Evolutionary conservation across 2,329 filamentous ascomycete genomes (phyloP), one percentile per base, ranked within the genome.

Genomic region (Coniochaeta pulveracea): DNA sequence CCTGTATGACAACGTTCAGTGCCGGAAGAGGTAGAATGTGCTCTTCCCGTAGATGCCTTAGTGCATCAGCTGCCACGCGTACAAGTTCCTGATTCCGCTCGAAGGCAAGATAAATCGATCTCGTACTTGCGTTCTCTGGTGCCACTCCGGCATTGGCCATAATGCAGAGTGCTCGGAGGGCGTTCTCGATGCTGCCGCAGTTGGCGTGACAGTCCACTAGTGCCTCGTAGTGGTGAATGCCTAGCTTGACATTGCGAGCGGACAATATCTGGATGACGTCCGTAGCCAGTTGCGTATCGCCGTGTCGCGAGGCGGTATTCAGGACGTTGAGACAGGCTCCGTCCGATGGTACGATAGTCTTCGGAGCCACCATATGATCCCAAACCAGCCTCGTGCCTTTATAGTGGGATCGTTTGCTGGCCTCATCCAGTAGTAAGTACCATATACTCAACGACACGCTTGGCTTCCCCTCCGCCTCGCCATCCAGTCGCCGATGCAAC

Each of bases 161-260:
- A 49, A 85, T 77, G 42, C 72, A 73, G 11, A 94, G 62, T 2
- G 82, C 66, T 25, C 72, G 69, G 22, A 94, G 64, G 0, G 82
- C 80, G 17, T 75, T 72, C 16, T 60, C 56, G 6, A 89, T 47
- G 41, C 91, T 75, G 2, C 66, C 63, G 4, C 52, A 47, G 4
- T 61, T 58, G 9, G 75, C 63, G 48, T 93, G 85, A 4, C 80
- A 70, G 37, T 84, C 76, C 6, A 88, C 61, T 18, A 95, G 66
- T 18, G 80, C 69, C 52, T 93, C 85, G 55, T 91, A 93, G 50
- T 95, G 85, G 40, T 80, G 66, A 5, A 69, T 55, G 7, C 66
- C 61, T 23, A 86, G 63, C 25, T 68, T 63, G 2, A 69, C 66
- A 10, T 65, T 65, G 16, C 75, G 67, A 7, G 68, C 61, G 4